Conservation (phyloP, 345 rosid species). For the Leavenworthia alabamica region DNA sequence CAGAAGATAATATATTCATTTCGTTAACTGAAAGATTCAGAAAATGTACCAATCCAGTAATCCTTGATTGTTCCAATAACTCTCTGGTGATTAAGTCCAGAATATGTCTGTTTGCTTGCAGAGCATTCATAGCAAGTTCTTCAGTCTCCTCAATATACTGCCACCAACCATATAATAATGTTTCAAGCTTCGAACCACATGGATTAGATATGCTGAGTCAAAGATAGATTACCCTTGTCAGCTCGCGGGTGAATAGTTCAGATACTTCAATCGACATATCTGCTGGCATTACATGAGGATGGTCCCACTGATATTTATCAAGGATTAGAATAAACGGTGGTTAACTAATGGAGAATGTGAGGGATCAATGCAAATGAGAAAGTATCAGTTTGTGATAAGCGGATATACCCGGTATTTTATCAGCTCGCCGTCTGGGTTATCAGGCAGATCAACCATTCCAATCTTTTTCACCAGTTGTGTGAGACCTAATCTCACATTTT, state of each 20-base stretch:
- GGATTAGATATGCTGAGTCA: not conserved
- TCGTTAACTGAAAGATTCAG: not conserved
- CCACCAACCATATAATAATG: constrained; percentile 19
- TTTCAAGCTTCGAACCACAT: constrained; percentile 14
- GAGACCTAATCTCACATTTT: constrained; percentile 76
- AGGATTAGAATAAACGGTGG: not conserved
- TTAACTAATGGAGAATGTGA: not conserved
- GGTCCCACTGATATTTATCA: constrained; percentile 65
- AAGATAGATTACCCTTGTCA: constrained; percentile 61
- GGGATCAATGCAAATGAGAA: not conserved
- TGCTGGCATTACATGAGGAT: constrained; percentile 77
- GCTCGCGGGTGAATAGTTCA: constrained; percentile 85
- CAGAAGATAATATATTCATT: not conserved
- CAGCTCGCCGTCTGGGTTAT: constrained; percentile 63
- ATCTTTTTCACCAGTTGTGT: constrained; percentile 64
- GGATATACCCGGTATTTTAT: constrained; percentile 73
- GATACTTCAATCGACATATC: constrained; percentile 84
- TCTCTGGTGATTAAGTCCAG: constrained; percentile 64
- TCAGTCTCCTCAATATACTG: constrained; percentile 93
- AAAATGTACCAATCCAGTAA: constrained; percentile 80
- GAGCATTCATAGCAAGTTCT: constrained; percentile 82
- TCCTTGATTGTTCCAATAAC: constrained; percentile 68
- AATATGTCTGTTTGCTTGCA: constrained; percentile 60
- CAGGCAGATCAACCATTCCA: constrained; percentile 65
- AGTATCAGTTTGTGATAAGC: constrained; percentile 3